Conservation (phyloP, 352 stramenopile species). For the Pythium myriotylum region DNA sequence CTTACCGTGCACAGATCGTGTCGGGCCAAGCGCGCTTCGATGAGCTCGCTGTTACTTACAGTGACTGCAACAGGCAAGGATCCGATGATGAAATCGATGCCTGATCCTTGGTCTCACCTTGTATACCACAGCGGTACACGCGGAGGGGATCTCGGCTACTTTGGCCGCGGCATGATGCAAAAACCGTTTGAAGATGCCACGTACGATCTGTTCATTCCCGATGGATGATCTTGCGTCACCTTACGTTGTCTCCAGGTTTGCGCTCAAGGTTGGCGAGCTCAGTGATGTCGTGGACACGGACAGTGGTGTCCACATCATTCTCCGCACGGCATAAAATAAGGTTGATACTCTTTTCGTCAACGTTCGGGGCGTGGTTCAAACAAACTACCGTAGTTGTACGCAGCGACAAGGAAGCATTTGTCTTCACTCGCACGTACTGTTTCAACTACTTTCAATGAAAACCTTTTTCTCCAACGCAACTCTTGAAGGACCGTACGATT, state of each 20-base stretch:
- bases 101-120: neutral
- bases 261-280: conserved; percentile 92
- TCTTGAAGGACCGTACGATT: no score
- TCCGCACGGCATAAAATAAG: conserved; percentile 80
- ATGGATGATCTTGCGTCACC: no score
- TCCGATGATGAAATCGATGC: neutral
- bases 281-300: conserved; percentile 95
- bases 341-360: no score
- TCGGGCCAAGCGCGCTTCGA: conserved; percentile 77
- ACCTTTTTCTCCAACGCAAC: no score
- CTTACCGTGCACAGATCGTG: conserved; percentile 83
- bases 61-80: conserved; percentile 69
- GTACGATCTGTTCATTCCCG: conserved; percentile 33
- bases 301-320: conserved; percentile 97
- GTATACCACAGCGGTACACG: conserved; percentile 51
- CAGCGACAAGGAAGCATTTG: no score
- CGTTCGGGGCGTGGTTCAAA: no score
- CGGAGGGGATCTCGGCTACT: conserved; percentile 91
- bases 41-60: conserved; percentile 81
- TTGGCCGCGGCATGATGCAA: conserved; percentile 90
- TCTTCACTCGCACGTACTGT: no score
- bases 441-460: no score
- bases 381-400: no score
- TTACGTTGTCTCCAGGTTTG: conserved; percentile 53
- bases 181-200: conserved; percentile 91